Evolutionary conservation across 177 flowering plant species (phyloP), one percentile per base, ranked within the genome.

Genomic region (Tripterygium wilfordii): DNA sequence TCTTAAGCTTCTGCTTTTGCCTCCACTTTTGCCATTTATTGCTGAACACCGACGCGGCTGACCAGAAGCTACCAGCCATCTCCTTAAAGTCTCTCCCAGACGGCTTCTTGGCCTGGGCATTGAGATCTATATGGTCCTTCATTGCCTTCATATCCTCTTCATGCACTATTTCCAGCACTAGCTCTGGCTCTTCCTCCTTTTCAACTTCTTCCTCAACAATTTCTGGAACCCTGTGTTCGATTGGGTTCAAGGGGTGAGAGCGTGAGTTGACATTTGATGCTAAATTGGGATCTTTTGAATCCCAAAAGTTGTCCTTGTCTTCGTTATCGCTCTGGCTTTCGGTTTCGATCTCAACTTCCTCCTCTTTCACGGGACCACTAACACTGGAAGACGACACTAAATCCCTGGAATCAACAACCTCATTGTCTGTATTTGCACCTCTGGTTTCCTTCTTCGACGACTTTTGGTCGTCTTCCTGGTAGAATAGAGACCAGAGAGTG

Each of bases 41-140:
- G 54, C 86, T 79, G 66, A 88, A 82, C 15, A 82, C 91, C 0
- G 96, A 85, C 16, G 98, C 96, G 0, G 92, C 85, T 0, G 71
- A 61, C 89, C 79, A 80, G 54, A 92, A 83, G 43, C 82, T 80
- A 14, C 96, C 96, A 0, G 88, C 82, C 25, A 80, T 70, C 36
- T 79, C 85, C 69, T 75, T 82, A 42, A 82, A 76, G 43, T 80
- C 88, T 35, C 74, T 65, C 16, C 66, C 70, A 0, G 71, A 36
- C 5, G 57, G 36, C 53, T 71, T 76, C 68, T 69, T 79, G n/a
- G 40, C 56, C 42, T 69, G 69, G 4, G 72, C 57, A 53, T 94
- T 86, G 29, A 82, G 82, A 62, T 94, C 95, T 42, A 94, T 83
- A 50, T 85, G 86, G 50, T 83, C 99, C 59, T 90, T 87, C 80